Evolutionary conservation across 2,329 filamentous ascomycete species (phyloP).

Genomic region (Pseudocercospora eumusae): DNA sequence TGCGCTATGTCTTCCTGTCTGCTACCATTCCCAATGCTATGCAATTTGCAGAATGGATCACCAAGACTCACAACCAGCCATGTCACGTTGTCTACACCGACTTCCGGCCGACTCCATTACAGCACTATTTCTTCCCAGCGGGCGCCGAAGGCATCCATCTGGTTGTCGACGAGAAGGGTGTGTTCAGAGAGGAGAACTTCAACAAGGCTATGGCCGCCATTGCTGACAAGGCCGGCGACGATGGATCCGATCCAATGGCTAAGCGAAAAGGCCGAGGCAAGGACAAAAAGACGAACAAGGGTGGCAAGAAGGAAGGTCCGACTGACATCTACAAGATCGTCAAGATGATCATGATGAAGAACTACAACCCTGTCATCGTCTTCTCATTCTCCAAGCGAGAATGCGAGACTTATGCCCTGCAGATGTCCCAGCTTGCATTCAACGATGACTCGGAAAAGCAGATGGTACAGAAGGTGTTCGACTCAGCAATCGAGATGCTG

Average conservation of each 20-base stretch:
- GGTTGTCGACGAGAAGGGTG: conserved; percentile 93
- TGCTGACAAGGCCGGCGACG: conserved; percentile 81
- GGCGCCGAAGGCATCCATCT: conserved; percentile 91
- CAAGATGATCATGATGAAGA: conserved; percentile 97
- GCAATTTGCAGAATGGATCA: conserved; percentile 99
- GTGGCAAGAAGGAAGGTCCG: conserved; percentile 67
- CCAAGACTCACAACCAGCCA: conserved; percentile 94
- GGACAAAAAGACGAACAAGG: conserved; percentile 89
- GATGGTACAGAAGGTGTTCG: conserved; percentile 92
- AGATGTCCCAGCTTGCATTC: conserved; percentile 84
- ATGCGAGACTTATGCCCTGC: conserved; percentile 85
- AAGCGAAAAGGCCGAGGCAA: conserved; percentile 85
- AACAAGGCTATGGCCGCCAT: conserved; percentile 92
- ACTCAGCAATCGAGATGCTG: conserved; percentile 86
- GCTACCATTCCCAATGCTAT: conserved; percentile 98
- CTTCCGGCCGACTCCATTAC: conserved; percentile 91
- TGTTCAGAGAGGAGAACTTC: conserved; percentile 96
- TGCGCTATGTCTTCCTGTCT: conserved; percentile 96
- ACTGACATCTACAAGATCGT: conserved; percentile 97
- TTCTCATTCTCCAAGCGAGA: conserved; percentile 99
- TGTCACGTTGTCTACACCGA: conserved; percentile 98
- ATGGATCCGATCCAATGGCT: conserved; percentile 75
- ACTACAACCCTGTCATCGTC: conserved; percentile 96
- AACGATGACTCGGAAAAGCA: conserved; percentile 95
- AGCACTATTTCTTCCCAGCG: conserved; percentile 96